Base-by-base conservation (phyloP, 2,329 filamentous ascomycete genomes). In the Fusarium setosum region DNA sequence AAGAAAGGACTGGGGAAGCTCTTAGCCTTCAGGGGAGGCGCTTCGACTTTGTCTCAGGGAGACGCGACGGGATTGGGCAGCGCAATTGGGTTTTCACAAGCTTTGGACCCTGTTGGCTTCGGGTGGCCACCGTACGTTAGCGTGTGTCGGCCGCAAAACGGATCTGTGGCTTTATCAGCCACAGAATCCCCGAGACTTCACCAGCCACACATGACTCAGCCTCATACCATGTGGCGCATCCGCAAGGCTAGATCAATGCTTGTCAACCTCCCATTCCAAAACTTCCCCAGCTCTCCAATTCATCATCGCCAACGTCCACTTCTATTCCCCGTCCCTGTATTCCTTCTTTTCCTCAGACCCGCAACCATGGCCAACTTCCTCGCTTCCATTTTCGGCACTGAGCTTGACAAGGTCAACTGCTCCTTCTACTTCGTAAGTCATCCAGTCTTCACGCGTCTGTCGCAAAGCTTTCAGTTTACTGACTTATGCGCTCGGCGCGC, bases 331-430 rank as follows among this genome's bases (percentile, higher is more conserved):
- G 45, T 31, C 56, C 32, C 35, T n/a, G n/a, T n/a, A n/a, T n/a
- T 6, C 20, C 42, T 54, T 31, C 59, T 37, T 42, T n/a, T 31
- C 5, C 41, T 32, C 40, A 7, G 61, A 49, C 53, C 31, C 42
- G 24, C 61, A 72, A 80, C 50, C 59, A 97, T 97, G 94, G 94
- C 94, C 76, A 97, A 97, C 86, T 98, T 97, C 79, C 92, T 99
- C 79, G 96, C 96, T 75, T 97, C 94, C 78, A 99, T 99, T 83
- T 99, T 99, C 86, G 96, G 96, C 76, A 99, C 96, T 26, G 96
- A 99, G 87, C 96, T 98, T 81, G 96, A 99, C 90, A 99, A 95
- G 79, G 94, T 97, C 84, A 97, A 98, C 88, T 97, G 96, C 88
- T 96, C 92, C 58, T 99, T 99, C 88, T 99, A 99, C 89, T 82